These are phyloP conservation scores for Mycena galopus DNA, from an alignment of 768 basidiomycete genomes.

Conservation along the genomic window DNA sequence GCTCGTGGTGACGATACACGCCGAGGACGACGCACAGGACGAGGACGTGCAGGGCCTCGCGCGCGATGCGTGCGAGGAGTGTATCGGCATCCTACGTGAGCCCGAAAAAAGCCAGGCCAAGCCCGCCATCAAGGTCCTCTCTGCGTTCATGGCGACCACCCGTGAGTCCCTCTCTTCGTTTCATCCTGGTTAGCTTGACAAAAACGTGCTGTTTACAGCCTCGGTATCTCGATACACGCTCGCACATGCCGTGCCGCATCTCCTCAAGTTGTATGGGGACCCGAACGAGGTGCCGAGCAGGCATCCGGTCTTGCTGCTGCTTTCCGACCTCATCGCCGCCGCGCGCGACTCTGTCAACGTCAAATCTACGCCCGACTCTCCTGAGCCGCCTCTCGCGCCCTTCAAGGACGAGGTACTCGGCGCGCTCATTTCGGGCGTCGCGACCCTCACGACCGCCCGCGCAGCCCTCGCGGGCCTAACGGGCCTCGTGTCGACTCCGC, in stretches of 20 bases:
- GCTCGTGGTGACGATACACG: constrained; percentile 82
- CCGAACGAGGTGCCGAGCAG: constrained; percentile 79
- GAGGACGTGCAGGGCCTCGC: constrained; percentile 70
- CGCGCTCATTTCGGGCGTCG: constrained; percentile 70
- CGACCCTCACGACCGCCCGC: constrained; percentile 60
- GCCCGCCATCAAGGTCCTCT: constrained; percentile 87
- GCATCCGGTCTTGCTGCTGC: constrained; percentile 72
- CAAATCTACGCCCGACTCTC: background rate
- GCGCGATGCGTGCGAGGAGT: constrained; percentile 83
- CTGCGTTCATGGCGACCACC: constrained; percentile 81
- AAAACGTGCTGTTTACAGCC: constrained; percentile 55
- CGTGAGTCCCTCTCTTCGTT: constrained; percentile 62
- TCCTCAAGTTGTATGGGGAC: constrained; percentile 81
- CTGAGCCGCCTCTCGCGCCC: constrained; percentile 59
- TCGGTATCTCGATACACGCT: constrained; percentile 77
- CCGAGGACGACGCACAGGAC: constrained; percentile 51
- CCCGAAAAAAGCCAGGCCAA: constrained; percentile 95
- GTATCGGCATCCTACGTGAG: constrained; percentile 82
- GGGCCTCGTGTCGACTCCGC: constrained; percentile 72
- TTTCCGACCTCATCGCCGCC: constrained; percentile 74
- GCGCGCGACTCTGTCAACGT: constrained; percentile 55
- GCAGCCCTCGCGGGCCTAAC: constrained; percentile 77
- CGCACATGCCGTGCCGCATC: constrained; percentile 77
- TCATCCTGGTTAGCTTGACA: background rate
- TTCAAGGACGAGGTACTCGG: constrained; percentile 86